Evolutionary conservation across 495 filamentous ascomycete genomes (phyloP), one percentile per base, ranked within the genome.

Genomic region (Hyaloscypha bicolor): DNA sequence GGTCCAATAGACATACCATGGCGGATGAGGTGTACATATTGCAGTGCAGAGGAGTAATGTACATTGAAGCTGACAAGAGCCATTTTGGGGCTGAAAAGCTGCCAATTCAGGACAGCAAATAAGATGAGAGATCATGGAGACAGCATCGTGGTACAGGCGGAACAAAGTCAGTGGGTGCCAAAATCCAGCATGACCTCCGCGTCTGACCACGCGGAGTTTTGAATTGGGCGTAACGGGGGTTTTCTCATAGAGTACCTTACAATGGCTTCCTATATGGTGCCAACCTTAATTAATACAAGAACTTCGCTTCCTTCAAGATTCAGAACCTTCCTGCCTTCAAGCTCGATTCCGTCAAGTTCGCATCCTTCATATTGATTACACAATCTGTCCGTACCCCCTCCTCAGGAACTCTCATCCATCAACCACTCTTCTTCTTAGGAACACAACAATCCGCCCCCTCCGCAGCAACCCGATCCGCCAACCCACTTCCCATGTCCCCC

Each of bases 361-460:
- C 25, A 21, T 21, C 55, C 32, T 32, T 55, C 63, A 56, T 6
- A 37, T 8, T 37, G 0, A 37, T 37, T 12, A 37, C 12, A 37
- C 71, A 63, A 57, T 62, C 62, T n/a, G 29, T 48, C 61, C 25
- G 25, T 25, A 25, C 25, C 25, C 25, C 2, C 25, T 30, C 37
- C 37, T 3, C 6, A 53, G 19, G 4, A 30, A 2, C 22, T 14
- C 48, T 35, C 22, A 4, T 12, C 42, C 35, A 21, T 66, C 21
- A 61, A 52, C 9, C 25, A 35, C 11, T 53, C 56, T 72, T 70
- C 58, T 66, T 68, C 74, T 79, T 81, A 9, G 80, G 79, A 45
- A 76, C 73, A 69, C 83, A 85, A 68, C 83, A 85, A 61, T 81
- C 80, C 3, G 78, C 81, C 21, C 76, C 79, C 22, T 71, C 75